A percentile compares a stretch with the other conserved stretches of the same genome.
Evolutionary conservation across 768 basidiomycete species (phyloP).

Genomic region (Tylopilus rubrobrunneus): DNA sequence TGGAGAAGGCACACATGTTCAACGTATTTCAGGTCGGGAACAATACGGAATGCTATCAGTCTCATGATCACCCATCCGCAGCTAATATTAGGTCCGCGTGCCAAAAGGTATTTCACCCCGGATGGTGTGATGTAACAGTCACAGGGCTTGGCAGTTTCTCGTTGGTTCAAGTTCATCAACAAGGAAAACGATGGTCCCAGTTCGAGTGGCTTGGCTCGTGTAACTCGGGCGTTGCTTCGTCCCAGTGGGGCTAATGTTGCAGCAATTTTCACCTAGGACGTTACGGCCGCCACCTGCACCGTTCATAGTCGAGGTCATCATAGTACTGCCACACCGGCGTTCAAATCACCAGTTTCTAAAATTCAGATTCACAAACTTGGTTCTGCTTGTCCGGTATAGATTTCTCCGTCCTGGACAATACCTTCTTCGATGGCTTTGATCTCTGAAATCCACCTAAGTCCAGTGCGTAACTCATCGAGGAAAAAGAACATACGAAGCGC

Average conservation of each 20-base stretch:
- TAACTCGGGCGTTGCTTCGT: neutral
- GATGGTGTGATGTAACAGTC: neutral
- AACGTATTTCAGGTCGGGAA: neutral
- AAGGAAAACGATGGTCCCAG: neutral
- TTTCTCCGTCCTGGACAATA: constrained; percentile 14
- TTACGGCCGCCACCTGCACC: neutral
- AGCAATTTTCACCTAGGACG: neutral
- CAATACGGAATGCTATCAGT: neutral
- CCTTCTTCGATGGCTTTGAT: constrained; percentile 30
- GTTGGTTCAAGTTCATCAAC: too few species aligned
- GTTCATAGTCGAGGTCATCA: neutral
- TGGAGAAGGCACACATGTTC: too few species aligned
- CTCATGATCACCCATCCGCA: neutral
- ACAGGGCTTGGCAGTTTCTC: too few species aligned
- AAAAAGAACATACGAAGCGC: constrained; percentile 23
- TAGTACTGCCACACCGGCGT: neutral
- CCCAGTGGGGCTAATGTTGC: neutral
- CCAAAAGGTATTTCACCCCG: neutral
- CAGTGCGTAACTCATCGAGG: neutral
- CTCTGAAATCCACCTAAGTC: constrained; percentile 16
- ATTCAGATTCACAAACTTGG: neutral
- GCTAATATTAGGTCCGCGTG: neutral
- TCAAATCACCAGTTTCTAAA: neutral
- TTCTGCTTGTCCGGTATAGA: constrained; percentile 5
- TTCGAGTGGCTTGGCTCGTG: neutral